Base-by-base conservation (phyloP, 2,329 filamentous ascomycete genomes). In the Colletotrichum spaethianum region DNA sequence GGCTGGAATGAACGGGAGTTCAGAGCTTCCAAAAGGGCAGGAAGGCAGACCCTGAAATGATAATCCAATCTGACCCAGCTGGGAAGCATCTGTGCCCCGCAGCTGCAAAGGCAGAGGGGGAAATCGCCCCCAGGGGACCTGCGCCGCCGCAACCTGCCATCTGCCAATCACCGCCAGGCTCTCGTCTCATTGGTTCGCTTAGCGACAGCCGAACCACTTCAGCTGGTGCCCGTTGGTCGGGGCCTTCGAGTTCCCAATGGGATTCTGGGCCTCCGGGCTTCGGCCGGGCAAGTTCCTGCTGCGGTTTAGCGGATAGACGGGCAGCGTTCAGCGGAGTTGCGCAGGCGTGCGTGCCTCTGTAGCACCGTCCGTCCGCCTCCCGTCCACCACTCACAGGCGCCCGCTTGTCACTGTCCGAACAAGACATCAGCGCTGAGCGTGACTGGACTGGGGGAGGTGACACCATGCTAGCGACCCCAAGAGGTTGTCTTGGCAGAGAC, bases 151-250 rank as follows among this genome's bases (percentile, higher is more conserved):
- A 33, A 65, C 12, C 26, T 55, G 44, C 1, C 40, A 4, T 4
- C 26, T 42, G 33, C 42, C 69, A 59, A 63, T 63, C 57, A 63
- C 14, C 5, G 11, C 26, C 16, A 20, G 23, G 9, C 4, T 9
- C 40, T 28, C 40, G 9, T 71, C 52, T 38, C n/a, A 71, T 71
- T 68, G 64, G 69, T 26, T 68, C 69, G 69, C 69, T 44, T 71
- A 53, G n/a, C 2, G 28, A 46, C 40, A 59, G 42, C 64, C 57
- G 52, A 59, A 42, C 20, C 36, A 12, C 14, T 28, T 26, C 48
- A 4, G 36, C 48, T 48, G 48, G 61, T 55, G 48, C 48, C 56
- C 26, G 62, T 16, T 53, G 57, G 23, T 20, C 40, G 28, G 28
- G 18, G 48, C 48, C 48, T 31, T 12, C 18, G 23, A 11, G 4